Conservation (phyloP, 2,329 filamentous ascomycete species). For the Sclerotinia minor region DNA sequence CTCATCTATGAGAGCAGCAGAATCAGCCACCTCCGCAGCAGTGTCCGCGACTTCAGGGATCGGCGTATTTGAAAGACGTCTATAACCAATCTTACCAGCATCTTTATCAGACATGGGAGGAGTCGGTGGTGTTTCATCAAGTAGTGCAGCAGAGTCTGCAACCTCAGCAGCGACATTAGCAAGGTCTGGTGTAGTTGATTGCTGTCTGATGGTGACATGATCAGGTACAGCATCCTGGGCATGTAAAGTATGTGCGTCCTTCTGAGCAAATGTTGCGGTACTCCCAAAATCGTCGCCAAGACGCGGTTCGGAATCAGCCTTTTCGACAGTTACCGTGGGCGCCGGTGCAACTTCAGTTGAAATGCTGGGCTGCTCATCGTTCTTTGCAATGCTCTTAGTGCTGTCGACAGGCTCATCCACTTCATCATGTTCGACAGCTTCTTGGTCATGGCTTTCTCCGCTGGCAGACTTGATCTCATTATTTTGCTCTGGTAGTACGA, state of each 20-base stretch:
- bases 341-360: neutral
- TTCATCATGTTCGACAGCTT: neutral
- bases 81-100: constrained; percentile 39
- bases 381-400: neutral
- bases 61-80: constrained; percentile 44
- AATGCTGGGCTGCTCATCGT: neutral
- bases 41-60: constrained; percentile 46
- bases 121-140: constrained; percentile 37
- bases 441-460: constrained; percentile 1
- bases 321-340: constrained; percentile 42
- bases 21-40: constrained; percentile 49
- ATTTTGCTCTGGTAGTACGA: neutral
- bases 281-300: constrained; percentile 44
- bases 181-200: constrained; percentile 33
- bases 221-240: constrained; percentile 43
- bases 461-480: neutral
- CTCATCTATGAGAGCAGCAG: constrained; percentile 45
- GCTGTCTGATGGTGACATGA: constrained; percentile 37
- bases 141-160: constrained; percentile 33
- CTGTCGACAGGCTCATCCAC: neutral
- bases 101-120: constrained; percentile 40
- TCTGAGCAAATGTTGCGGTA: constrained; percentile 41
- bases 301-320: constrained; percentile 41
- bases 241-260: constrained; percentile 41
- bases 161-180: constrained; percentile 37